Evolutionary conservation across 805 yeast species (phyloP), one percentile per base, ranked within the genome.

Genomic region (Candida broadrunensis): DNA sequence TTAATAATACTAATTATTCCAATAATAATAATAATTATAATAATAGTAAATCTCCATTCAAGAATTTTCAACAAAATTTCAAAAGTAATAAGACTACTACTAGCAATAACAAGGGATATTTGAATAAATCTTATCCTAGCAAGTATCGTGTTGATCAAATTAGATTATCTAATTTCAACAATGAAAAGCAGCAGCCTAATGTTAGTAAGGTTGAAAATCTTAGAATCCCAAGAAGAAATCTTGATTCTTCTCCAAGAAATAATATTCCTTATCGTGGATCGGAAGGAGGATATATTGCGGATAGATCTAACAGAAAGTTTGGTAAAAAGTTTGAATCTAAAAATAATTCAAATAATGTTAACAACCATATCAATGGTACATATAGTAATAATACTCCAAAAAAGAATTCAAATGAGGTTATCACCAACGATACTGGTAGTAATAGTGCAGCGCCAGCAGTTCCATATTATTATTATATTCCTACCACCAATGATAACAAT

Each of bases 391-490:
- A 15, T 29, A 29, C 5, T 29, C 32, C 32, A 14, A 5, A 29
- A 15, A 29, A 29, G 13, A 15, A 6, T 29, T 14, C 18, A 3
- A 29, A 15, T 15, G 32, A 29, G n/a, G 12, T 15, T 4, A 7
- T 11, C 4, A 11, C 14, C 12, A n/a, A n/a, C n/a, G n/a, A n/a
- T n/a, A 11, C 18, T 13, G 29, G n/a, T 5, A 13, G 5, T 4
- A 29, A 29, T 29, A 29, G 14, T 25, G 14, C 12, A 5, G 29
- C 29, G 12, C n/a, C 24, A 21, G 39, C 40, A 19, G 35, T 41
- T 9, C 53, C 55, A 3, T 50, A 50, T 35, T 50, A 44, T 35
- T 50, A 48, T 37, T 54, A 54, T 36, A 41, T 48, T 16, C 56
- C 58, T 3, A 38, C 41, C 11, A 44, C 43, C 14, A 13, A 13